phyloP scores from a whole-genome alignment of 1,284 basidiomycete genomes.

The Sporisorium exsertum region DNA sequence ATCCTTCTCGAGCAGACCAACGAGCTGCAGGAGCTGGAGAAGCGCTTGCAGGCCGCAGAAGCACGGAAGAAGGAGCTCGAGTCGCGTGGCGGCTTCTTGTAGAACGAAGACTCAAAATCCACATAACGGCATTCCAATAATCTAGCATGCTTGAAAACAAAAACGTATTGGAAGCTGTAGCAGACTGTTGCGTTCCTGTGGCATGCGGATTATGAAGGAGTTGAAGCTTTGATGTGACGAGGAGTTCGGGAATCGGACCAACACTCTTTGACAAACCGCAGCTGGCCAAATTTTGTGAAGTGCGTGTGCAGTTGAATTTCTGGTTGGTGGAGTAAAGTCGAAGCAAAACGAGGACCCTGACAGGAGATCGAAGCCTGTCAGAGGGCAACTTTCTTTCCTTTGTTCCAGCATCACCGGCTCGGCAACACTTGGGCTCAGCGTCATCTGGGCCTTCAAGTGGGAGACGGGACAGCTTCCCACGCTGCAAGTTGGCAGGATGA shows the following conservation, averaged over 20 bases:
- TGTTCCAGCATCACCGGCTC: background rate
- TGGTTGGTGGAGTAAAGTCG: background rate
- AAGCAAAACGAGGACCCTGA: constrained; percentile 8
- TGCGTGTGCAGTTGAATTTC: background rate
- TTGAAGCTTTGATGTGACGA: background rate
- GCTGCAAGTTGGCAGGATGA: constrained; percentile 18
- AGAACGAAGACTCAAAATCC: background rate
- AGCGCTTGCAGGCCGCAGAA: constrained; percentile 60
- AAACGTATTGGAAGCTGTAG: too few relatives aligned
- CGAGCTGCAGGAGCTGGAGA: constrained; percentile 62
- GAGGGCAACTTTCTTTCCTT: background rate
- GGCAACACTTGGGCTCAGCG: background rate
- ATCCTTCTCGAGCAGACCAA: constrained; percentile 53
- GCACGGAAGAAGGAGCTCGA: constrained; percentile 55
- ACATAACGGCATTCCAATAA: background rate
- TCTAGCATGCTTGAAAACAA: background rate
- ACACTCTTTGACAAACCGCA: background rate
- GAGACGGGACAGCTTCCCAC: background rate
- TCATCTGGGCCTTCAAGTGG: background rate
- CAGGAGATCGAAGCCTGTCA: too few relatives aligned
- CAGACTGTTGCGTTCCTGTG: background rate
- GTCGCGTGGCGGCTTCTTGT: constrained; percentile 41
- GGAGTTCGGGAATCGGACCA: constrained; percentile 1
- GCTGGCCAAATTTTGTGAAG: constrained; percentile 2
- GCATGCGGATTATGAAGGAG: background rate